Evolutionary conservation across 1,284 basidiomycete species (phyloP).

Genomic region (Clitocybe nebularis): DNA sequence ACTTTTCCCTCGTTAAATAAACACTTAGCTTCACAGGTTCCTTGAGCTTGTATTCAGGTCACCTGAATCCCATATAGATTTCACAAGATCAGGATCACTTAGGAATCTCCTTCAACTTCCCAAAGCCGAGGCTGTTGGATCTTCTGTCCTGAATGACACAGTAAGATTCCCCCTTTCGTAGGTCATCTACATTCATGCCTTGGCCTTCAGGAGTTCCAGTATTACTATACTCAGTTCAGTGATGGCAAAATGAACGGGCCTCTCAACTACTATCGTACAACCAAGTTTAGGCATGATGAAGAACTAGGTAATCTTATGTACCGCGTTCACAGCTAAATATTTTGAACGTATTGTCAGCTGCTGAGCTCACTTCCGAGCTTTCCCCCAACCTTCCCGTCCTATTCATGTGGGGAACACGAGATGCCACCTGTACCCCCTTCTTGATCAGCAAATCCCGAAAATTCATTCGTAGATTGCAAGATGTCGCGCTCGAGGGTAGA

Average conservation of each 20-base stretch:
- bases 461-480: constrained; percentile 45
- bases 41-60: constrained; percentile 27
- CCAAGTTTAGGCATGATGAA: constrained; percentile 53
- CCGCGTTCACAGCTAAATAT: constrained; percentile 5
- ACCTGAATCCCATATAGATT: constrained; percentile 17
- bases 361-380: constrained; percentile 37
- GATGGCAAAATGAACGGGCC: constrained; percentile 65
- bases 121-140: constrained; percentile 7
- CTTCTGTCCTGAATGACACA: constrained; percentile 23
- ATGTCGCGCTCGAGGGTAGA: constrained; percentile 43
- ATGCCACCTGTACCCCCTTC: constrained; percentile 35
- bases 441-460: constrained; percentile 40
- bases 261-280: constrained; percentile 67
- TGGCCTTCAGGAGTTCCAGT: constrained; percentile 44
- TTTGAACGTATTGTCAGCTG: constrained; percentile 24
- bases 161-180: constrained; percentile 12
- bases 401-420: constrained; percentile 56
- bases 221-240: constrained; percentile 41
- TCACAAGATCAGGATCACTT: constrained; percentile 23
- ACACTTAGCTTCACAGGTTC: constrained; percentile 32
- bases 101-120: constrained; percentile 20
- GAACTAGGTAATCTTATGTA: constrained; percentile 43
- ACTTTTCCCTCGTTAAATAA: neutral
- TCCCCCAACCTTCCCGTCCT: constrained; percentile 51
- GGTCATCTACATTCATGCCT: neutral